Evolutionary conservation across 2,329 filamentous ascomycete species (phyloP), one percentile per base, ranked within the genome.

Genomic region (Arthroderma sp.): DNA sequence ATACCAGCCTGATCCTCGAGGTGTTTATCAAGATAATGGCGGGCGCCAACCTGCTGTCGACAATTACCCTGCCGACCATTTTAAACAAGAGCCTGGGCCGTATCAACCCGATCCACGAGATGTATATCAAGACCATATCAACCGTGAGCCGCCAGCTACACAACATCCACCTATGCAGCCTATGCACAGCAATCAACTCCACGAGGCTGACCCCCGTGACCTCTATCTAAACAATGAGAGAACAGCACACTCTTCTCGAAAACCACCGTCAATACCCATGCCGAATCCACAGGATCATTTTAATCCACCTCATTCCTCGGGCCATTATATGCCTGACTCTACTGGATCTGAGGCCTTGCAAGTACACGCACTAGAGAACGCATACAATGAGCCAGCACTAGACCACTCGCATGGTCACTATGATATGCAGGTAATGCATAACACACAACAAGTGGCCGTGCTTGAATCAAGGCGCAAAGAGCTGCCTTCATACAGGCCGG

Each of bases 381-480:
- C 32, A 34, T 34, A 34, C 32, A 3, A 22, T 22, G 15, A 22
- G 15, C 15, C 15, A 22, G 15, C 15, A 22, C 2, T 22, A 3
- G 15, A 22, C 15, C 15, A 22, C 15, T 32, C 46, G 8, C 42
- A 40, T 33, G 42, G 36, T 15, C 2, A 32, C 3, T 49, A 49
- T 29, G 49, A 52, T 15, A 43, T 39, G 11, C 47, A 44, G 5
- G 40, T 33, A 11, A 47, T 47, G 10, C 47, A 48, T 28, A 41
- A 10, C n/a, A 34, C 8, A 29, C 47, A 47, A 31, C 41, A 47
- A 3, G 38, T 45, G n/a, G 29, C 29, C 3, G 36, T 34, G 10
- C 40, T 46, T 31, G 49, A 51, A 8, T 29, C 42, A 10, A 41
- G 43, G 33, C 37, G 29, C 8, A 38, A 11, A 33, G 30, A 36